These are phyloP conservation scores for Cicer judaicum DNA, from an alignment of 306 rosid species.

Conservation along the genomic window DNA sequence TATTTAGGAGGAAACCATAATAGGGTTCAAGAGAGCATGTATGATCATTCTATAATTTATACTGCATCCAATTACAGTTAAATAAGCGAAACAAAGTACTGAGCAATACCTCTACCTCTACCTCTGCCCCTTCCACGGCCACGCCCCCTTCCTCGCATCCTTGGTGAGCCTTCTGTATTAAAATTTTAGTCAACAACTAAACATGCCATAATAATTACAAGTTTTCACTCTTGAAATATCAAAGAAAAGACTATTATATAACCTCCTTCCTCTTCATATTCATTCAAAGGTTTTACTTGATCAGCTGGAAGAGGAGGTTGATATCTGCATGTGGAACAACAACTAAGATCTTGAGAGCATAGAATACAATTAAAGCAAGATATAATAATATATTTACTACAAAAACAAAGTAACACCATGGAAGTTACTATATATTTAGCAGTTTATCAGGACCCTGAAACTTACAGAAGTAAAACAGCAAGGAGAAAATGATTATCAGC, in stretches of 20 bases:
- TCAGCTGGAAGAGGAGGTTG: conserved; percentile 84
- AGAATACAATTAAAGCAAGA: not conserved
- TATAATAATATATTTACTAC: not conserved
- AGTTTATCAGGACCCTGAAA: not conserved
- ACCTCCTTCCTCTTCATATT: conserved; percentile 85
- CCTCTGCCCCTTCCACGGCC: conserved; percentile 83
- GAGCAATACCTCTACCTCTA: conserved; percentile 69
- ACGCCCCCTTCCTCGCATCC: conserved; percentile 62
- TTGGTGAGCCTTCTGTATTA: conserved; percentile 70
- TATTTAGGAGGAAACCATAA: conserved; percentile 1
- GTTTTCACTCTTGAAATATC: conserved; percentile 12
- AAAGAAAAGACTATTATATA: conserved; percentile 30
- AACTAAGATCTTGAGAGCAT: conserved; percentile 34
- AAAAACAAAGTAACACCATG: not conserved
- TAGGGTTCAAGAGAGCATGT: not conserved
- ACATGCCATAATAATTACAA: conserved; percentile 2
- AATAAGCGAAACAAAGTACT: conserved; percentile 33
- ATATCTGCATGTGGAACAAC: conserved; percentile 54
- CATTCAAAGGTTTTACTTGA: conserved; percentile 82
- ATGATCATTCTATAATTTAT: not conserved
- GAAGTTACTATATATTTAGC: not conserved
- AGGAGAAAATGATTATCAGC: not conserved
- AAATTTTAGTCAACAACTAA: conserved; percentile 31
- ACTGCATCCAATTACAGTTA: conserved; percentile 15
- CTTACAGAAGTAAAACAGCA: conserved; percentile 10